Conservation (phyloP, 352 stramenopile genomes). For the Globisporangium barbulae region DNA sequence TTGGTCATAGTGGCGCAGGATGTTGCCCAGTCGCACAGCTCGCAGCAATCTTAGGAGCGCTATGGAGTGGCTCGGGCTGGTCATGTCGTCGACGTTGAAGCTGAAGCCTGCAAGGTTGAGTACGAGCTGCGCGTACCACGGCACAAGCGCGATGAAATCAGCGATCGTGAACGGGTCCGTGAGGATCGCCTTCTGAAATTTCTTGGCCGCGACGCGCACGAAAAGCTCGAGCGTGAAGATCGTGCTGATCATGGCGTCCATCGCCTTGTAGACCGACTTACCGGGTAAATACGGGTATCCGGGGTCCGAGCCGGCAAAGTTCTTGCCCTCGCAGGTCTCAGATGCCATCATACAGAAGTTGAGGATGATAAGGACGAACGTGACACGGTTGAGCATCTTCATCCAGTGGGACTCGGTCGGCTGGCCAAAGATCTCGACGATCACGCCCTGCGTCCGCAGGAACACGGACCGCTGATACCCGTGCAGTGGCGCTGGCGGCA, state of each 20-base stretch:
- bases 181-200: slow-evolving; percentile 27
- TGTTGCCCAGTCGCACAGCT: slow-evolving; percentile 42
- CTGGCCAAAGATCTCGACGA: slow-evolving; percentile 41
- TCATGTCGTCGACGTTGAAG: slow-evolving; percentile 23
- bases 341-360: slow-evolving; percentile 46
- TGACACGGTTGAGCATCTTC: slow-evolving; percentile 33
- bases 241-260: slow-evolving; percentile 38
- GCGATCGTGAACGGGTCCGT: slow-evolving; percentile 45
- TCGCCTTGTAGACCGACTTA: slow-evolving; percentile 27
- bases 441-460: slow-evolving; percentile 28
- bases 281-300: slow-evolving; percentile 52
- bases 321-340: slow-evolving; percentile 62
- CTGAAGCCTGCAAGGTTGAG: slow-evolving; percentile 6
- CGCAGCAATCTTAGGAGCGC: slow-evolving; percentile 51
- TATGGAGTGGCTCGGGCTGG: slow-evolving; percentile 23
- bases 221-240: slow-evolving; percentile 64
- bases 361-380: slow-evolving; percentile 55
- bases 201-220: slow-evolving; percentile 24
- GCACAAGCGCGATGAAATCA: slow-evolving; percentile 50
- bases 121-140: slow-evolving; percentile 49
- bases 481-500: neutral
- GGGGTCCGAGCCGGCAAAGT: slow-evolving; percentile 46
- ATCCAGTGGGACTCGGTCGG: slow-evolving; percentile 31
- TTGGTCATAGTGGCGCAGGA: slow-evolving; percentile 55
- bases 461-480: slow-evolving; percentile 20